phyloP scores from a whole-genome alignment of 345 rosid species.

The Eucalyptus guilfoylei region DNA sequence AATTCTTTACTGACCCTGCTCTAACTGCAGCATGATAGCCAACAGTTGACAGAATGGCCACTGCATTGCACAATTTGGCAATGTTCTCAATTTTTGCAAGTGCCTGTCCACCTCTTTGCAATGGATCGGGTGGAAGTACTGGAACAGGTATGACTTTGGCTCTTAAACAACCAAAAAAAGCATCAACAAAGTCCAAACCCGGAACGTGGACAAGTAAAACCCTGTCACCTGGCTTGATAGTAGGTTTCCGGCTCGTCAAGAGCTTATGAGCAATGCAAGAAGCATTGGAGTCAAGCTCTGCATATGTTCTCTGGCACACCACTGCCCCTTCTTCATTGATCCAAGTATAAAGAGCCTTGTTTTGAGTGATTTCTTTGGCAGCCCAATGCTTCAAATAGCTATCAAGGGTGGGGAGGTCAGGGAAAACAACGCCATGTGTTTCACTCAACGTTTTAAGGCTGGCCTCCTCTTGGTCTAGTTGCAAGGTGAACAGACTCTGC shows the following conservation, averaged over 20 bases:
- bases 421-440: conserved; percentile 32
- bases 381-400: conserved; percentile 59
- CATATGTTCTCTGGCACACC: conserved; percentile 28
- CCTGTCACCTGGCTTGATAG: conserved; percentile 44
- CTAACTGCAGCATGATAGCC: conserved; percentile 50
- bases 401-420: conserved; percentile 38
- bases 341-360: conserved; percentile 43
- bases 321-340: conserved; percentile 38
- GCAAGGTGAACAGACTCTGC: conserved; percentile 41
- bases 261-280: conserved; percentile 38
- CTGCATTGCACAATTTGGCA: conserved; percentile 36
- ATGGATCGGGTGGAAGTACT: conserved; percentile 62
- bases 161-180: conserved; percentile 64
- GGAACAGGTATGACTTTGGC: conserved; percentile 58
- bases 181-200: conserved; percentile 51
- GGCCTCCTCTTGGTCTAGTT: conserved; percentile 3
- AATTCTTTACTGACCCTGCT: conserved; percentile 38
- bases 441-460: conserved; percentile 19
- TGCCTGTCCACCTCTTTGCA: conserved; percentile 67
- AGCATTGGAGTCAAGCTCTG: conserved; percentile 35
- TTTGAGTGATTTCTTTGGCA: conserved; percentile 11
- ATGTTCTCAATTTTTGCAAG: conserved; percentile 54
- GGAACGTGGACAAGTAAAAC: conserved; percentile 52
- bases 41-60: conserved; percentile 48
- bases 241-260: conserved; percentile 28